Evolutionary conservation across 306 rosid genomes (phyloP), one percentile per base, ranked within the genome.

Genomic region (Sophora flavescens): DNA sequence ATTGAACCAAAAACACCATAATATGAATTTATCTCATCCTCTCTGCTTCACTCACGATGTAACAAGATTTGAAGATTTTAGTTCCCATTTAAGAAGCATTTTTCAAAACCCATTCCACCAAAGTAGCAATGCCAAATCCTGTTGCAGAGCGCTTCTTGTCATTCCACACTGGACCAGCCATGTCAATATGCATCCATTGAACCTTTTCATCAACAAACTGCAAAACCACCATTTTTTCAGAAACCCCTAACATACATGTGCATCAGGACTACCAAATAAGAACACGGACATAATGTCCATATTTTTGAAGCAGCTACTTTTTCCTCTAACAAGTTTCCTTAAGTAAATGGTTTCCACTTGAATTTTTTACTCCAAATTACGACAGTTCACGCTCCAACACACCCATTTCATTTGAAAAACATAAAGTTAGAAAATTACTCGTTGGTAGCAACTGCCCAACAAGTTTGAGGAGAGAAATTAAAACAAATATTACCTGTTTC

Each of bases 171-270:
- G 98, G 98, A 41, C 99, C 99, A 44, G 98, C 97, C 78, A 96
- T 53, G 89, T 96, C 99, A 56, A 96, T 89, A 74, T 96, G 99
- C 97, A 92, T 81, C 99, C 99, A 92, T 15, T 92, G 89, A 72
- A 96, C 93, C 81, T 96, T 96, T 75, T 96, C 99, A 83, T 96
- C 98, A 74, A 92, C 98, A 86, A 91, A 96, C 99, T 96, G 84
- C 81, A 81, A 70, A 80, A 70, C 8, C 81, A 54, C 58, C 68
- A 52, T 39, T 69, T 54, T 51, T 65, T 89, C 71, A 77, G 53
- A 69, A 70, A 64, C 62, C 68, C 17, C 5, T 4, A 44, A 50
- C 59, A 33, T 38, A 17, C 59, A 28, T 39, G 10, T 50, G 71
- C 57, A 26, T 48, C 22, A 15, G 11, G 26, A 56, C 32, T 64